Conservation (phyloP, 176 grass and related monocot species). For the Triticum timopheevii region DNA sequence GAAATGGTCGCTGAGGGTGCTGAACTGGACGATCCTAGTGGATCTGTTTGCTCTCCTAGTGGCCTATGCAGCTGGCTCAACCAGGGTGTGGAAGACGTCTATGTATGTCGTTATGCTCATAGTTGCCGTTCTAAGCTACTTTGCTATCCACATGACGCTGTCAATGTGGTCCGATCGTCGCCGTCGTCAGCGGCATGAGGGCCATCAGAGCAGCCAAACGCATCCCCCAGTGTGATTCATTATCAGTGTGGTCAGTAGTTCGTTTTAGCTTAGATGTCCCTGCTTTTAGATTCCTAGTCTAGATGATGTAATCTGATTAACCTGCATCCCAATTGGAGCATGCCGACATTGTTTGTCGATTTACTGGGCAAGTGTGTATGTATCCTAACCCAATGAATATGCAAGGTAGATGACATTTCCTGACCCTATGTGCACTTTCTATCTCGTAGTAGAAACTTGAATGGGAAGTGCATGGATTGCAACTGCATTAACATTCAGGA, state of each 20-base stretch:
- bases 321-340: too few species aligned
- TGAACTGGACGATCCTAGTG: background rate
- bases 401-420: background rate
- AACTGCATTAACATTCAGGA: background rate
- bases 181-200: background rate
- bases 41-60: constrained; percentile 28
- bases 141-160: background rate
- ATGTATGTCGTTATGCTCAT: background rate
- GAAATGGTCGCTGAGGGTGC: background rate
- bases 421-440: background rate
- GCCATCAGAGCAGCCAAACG: background rate
- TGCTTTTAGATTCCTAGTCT: background rate
- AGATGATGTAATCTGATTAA: background rate
- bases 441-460: background rate
- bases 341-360: background rate
- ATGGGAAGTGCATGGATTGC: background rate
- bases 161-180: background rate
- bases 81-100: background rate
- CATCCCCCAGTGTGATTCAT: background rate
- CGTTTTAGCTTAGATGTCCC: background rate
- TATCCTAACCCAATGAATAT: background rate
- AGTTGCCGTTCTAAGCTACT: background rate
- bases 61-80: constrained; percentile 2
- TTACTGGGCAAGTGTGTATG: background rate
- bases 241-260: background rate